These are phyloP conservation scores for Naganishia vishniacii DNA, from an alignment of 768 basidiomycete genomes.

Conservation along the genomic window DNA sequence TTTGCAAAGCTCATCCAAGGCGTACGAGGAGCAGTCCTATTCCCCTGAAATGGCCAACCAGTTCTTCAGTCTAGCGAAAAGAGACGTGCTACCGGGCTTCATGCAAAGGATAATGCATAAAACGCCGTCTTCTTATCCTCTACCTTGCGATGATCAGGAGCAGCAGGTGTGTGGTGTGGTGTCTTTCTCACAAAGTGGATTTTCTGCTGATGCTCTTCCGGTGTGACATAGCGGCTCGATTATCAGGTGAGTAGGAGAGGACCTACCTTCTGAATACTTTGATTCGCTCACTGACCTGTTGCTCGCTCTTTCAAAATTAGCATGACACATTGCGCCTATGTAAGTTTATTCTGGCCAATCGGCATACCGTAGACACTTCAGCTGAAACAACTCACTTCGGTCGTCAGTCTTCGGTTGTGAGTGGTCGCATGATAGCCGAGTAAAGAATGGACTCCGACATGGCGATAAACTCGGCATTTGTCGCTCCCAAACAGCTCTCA, in stretches of 20 bases:
- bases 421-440: not conserved
- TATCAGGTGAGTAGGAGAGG: not conserved
- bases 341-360: not conserved
- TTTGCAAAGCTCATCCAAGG: not conserved
- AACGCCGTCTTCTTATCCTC: not conserved
- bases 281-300: not conserved
- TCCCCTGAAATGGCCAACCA: conserved; percentile 8
- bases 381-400: not conserved
- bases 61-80: not conserved
- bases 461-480: too few species aligned
- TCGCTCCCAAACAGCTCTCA: not conserved
- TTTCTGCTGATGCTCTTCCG: not conserved
- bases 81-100: not conserved
- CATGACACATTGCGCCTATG: conserved; percentile 5
- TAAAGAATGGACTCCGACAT: too few species aligned
- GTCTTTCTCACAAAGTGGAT: too few species aligned
- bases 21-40: not conserved
- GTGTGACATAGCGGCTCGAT: not conserved
- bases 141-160: conserved; percentile 16
- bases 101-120: conserved; percentile 9
- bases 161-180: not conserved
- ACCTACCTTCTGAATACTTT: not conserved
- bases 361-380: not conserved
- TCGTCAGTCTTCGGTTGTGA: conserved; percentile 8
- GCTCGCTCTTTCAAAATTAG: too few species aligned